Evolutionary conservation across 129 eudicot species (phyloP), one percentile per base, ranked within the genome.

Genomic region (Kitagawia praeruptora): DNA sequence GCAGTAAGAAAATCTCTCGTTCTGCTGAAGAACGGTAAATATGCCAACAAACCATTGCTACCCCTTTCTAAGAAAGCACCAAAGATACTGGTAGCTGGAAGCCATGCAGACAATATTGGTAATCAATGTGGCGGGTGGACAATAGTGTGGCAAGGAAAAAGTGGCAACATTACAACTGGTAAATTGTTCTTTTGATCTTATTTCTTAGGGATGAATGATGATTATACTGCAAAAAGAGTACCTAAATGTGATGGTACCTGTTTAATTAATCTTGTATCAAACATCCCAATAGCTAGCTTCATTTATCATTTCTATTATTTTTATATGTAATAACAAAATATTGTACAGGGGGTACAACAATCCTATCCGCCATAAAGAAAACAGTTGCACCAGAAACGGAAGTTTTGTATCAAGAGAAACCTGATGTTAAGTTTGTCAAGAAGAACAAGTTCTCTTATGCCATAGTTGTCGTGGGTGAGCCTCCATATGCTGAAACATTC

Each of bases 91-190:
- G 97, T 93, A 49, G 95, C 97, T 9, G 97, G 98, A 16, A 83
- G 84, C 13, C 93, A 93, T 42, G 96, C 98, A 2, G 80, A 93
- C 86, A 86, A 90, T 72, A 82, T 93, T 47, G 98, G 98, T 45
- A 74, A 93, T 74, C 98, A 93, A 41, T 93, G 96, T 77, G 96
- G 98, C 34, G 98, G 98, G 64, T 93, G 98, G 98, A 91, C 98
- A 7, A 85, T 93, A n/a, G 83, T 80, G 48, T 93, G 98, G 98
- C 98, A 91, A 63, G 98, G 98, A 25, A 82, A 80, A 53, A 85
- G 83, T 21, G 97, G 98, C 88, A 83, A 91, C 79, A 80, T 77
- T 71, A 91, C 97, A 19, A 70, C 63, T 42, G 98, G 98, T 93
- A 90, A 37, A 34, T 18, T 38, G 47, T 70, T 19, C 6, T 70